Percentiles rank a stretch among this genome's conserved stretches.
These are phyloP conservation scores for Euphrasia confusa DNA, from an alignment of 257 asterid genomes.

Conservation along the genomic window DNA sequence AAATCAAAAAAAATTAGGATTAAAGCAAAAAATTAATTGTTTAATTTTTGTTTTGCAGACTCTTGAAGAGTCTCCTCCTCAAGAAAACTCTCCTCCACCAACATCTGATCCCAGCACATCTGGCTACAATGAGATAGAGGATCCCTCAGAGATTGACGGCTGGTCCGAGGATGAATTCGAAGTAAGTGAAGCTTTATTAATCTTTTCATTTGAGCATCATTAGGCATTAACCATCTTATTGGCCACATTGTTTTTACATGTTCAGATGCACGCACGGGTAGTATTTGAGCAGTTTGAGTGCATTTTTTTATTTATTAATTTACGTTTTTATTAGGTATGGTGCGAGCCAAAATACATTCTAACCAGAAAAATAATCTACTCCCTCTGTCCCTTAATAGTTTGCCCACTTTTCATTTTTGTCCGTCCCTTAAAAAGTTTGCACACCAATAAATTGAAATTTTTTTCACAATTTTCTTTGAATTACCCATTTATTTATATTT, in stretches of 20 bases:
- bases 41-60: slow-evolving; percentile 35
- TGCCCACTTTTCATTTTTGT: too few species aligned
- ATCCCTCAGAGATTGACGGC: slow-evolving; percentile 50
- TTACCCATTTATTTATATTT: too few species aligned
- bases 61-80: slow-evolving; percentile 42
- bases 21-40: slow-evolving; percentile 10
- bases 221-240: not conserved
- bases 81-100: not conserved
- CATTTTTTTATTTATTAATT: not conserved
- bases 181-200: slow-evolving; percentile 27
- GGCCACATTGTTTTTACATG: slow-evolving; percentile 12
- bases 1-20: not conserved
- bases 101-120: slow-evolving; percentile 53
- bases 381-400: too few species aligned
- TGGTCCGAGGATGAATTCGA: slow-evolving; percentile 59
- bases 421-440: too few species aligned
- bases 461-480: too few species aligned
- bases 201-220: too few species aligned
- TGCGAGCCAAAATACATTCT: slow-evolving; percentile 9
- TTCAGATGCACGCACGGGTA: slow-evolving; percentile 16
- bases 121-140: slow-evolving; percentile 49
- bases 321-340: not conserved
- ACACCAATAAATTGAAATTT: too few species aligned
- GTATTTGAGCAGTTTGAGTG: slow-evolving; percentile 19
- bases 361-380: not conserved